Base-by-base conservation (phyloP, 805 yeast species). In the Henningerozyma blattae region DNA sequence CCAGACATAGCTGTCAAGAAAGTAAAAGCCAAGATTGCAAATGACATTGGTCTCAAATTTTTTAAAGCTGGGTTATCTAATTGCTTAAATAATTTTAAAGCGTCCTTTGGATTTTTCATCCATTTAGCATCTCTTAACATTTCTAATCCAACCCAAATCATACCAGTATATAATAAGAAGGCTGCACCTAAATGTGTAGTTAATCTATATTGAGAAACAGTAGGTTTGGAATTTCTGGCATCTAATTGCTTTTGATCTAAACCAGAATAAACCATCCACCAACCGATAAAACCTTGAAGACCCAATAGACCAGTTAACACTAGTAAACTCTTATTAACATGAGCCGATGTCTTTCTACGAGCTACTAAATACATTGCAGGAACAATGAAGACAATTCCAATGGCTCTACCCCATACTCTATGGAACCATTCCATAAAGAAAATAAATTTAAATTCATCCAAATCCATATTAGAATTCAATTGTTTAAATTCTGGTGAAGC, bases 251-350 rank as follows among this genome's bases (percentile, higher is more conserved):
- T 69, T 49, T 79, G 80, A 52, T 86, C 94, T 36, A 91, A 67
- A 20, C 98, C 98, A 8, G 95, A 84, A 48, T 82, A 76, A 34
- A 91, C 98, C 98, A 91, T 91, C 99, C 99, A 91, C 98, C 98
- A 91, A 22, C 98, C 98, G 44, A 91, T 79, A 34, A 78, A 81
- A 34, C 98, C 98, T 64, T 91, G 98, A 31, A 91, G 62, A 9
- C 95, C 99, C 37, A 91, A 67, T 33, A 91, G 61, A 0, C 68
- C 75, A 28, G 94, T 71, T 30, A 91, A 70, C 2, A 83, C 83
- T 15, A 82, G 57, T 13, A 91, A 63, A 44, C 84, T 69, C 36
- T 64, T 63, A 32, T 83, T 77, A 3, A 82, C 78, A 38, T 75
- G 75, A 3, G 72, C 59, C 3, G 86, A 75, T 9, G 89, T 75